Base-by-base conservation (phyloP, 1,139 yeast genomes). In the Saccharomyces hybrid region DNA sequence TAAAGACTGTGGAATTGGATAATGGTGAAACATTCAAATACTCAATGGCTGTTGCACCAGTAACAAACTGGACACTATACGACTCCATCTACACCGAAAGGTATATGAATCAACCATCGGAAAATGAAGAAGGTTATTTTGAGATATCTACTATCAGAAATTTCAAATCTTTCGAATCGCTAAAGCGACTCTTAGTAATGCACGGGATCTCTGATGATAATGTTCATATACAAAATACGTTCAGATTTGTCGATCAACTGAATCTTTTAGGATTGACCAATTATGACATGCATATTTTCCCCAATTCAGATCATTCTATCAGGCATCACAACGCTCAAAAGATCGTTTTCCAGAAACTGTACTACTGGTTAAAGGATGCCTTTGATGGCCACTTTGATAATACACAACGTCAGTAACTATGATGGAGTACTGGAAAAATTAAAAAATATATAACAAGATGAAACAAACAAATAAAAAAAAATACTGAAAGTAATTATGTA, bases 151-250 rank as follows among this genome's bases (percentile, higher is more conserved):
- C 74, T 49, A 79, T 86, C 38, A 72, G 71, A 2, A 76, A 83
- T 34, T 67, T 80, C 49, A 75, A 71, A 1, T 73, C 74, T n/a
- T 83, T 85, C 63, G 68, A 71, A 46, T 60, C 66, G 1, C 70
- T 78, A 0, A 73, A 77, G 42, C 74, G 96, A 59, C 88, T 95
- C 65, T 71, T 93, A 57, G 65, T 93, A 5, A 85, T 91, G 85
- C 99, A 93, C 65, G 99, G 99, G 0, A 86, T 98, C 0, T 95
- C 95, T 2, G 99, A 93, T 71, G 99, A 95, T 67, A 93, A 93
- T 70, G 99, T 93, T 26, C 99, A 93, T 71, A 74, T 90, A 58
- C 96, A 90, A 68, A 90, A 93, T 71, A 85, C 95, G 46, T 76
- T 85, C 59, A 80, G 84, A 66, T 72, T 93, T 46, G 64, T 93